Conservation (phyloP, 1,284 basidiomycete species). For the Boletus calvinii region DNA sequence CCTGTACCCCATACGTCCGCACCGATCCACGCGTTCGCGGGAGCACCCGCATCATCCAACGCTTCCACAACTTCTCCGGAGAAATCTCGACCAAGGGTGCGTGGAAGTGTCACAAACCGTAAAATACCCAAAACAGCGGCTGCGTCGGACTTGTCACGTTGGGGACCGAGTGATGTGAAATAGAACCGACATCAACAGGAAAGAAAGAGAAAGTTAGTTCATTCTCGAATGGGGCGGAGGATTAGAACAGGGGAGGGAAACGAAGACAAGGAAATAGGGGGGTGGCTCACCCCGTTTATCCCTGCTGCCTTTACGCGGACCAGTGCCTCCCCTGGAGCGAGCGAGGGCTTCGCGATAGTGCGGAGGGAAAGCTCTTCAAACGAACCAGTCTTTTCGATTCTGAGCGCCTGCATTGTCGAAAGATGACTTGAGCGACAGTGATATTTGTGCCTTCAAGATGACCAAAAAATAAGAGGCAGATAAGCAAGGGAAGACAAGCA, state of each 20-base stretch:
- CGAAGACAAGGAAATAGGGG: not conserved
- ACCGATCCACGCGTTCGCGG: slow-evolving; percentile 25
- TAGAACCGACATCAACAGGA: not conserved
- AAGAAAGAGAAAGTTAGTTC: not conserved
- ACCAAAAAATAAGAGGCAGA: not conserved
- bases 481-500: not conserved
- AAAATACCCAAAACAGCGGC: slow-evolving; percentile 28
- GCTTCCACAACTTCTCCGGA: slow-evolving; percentile 36
- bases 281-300: slow-evolving; percentile 31
- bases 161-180: not conserved
- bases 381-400: slow-evolving; percentile 34
- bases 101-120: slow-evolving; percentile 35
- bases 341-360: slow-evolving; percentile 24
- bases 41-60: slow-evolving; percentile 24
- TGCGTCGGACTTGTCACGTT: slow-evolving; percentile 29
- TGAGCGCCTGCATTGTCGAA: slow-evolving; percentile 32
- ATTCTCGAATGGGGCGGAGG: not conserved
- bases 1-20: slow-evolving; percentile 37
- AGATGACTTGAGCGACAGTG: not conserved
- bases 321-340: slow-evolving; percentile 34
- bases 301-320: slow-evolving; percentile 34
- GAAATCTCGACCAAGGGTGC: slow-evolving; percentile 33
- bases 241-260: not conserved
- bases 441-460: slow-evolving; percentile 5
- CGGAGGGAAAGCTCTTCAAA: slow-evolving; percentile 26